Evolutionary conservation across 495 filamentous ascomycete genomes (phyloP).

Genomic region (Penicillium canariense): DNA sequence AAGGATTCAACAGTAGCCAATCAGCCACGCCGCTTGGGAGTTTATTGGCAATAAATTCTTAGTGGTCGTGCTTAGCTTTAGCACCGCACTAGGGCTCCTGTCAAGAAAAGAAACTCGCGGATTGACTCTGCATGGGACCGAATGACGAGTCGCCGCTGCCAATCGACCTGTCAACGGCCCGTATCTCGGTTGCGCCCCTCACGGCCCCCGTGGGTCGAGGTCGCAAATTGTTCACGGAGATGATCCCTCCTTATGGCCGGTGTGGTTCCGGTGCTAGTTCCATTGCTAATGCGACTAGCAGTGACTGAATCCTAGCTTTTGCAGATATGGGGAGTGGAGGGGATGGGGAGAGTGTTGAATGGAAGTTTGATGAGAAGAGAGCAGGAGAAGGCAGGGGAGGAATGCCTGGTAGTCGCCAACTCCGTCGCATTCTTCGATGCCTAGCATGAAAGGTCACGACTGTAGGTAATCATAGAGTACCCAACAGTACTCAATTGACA

Average conservation of each 20-base stretch:
- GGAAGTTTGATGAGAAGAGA: too few species aligned
- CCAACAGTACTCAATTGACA: too few species aligned
- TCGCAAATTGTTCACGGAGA: neutral
- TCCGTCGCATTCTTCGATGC: too few species aligned
- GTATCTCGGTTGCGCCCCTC: neutral
- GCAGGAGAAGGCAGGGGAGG: too few species aligned
- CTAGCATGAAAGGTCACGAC: too few species aligned
- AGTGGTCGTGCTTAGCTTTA: neutral
- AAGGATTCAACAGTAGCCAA: constrained; percentile 3
- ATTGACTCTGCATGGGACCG: neutral
- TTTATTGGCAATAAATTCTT: constrained; percentile 16
- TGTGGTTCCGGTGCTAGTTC: constrained; percentile 1
- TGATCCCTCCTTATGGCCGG: neutral
- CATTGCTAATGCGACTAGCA: constrained; percentile 12
- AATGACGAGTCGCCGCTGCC: neutral
- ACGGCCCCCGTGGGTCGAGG: neutral
- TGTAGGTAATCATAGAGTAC: too few species aligned
- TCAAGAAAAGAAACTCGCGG: constrained; percentile 1
- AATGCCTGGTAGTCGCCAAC: too few species aligned
- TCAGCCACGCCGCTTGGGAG: neutral
- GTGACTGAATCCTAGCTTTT: too few species aligned
- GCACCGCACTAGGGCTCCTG: neutral
- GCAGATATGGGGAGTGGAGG: too few species aligned
- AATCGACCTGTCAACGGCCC: neutral
- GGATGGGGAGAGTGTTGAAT: too few species aligned